Evolutionary conservation across 1,284 basidiomycete species (phyloP).

Genomic region (Schizophyllum commune): DNA sequence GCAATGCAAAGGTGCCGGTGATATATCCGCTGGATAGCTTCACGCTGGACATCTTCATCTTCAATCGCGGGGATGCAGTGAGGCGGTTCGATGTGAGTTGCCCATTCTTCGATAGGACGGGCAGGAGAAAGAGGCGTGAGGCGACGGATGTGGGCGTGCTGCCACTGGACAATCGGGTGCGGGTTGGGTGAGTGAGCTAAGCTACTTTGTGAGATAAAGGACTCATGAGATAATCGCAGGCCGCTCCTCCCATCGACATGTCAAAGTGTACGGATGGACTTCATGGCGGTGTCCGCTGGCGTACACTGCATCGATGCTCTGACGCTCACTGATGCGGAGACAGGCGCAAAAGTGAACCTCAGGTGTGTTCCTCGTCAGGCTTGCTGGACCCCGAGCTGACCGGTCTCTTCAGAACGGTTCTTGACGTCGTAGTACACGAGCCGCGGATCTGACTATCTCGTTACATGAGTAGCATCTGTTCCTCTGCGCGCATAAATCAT

Average conservation of each 20-base stretch:
- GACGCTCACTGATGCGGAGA: conserved; percentile 67
- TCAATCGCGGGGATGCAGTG: conserved; percentile 75
- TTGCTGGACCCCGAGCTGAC: not conserved
- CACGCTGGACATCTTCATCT: conserved; percentile 82
- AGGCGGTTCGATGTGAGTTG: conserved; percentile 72
- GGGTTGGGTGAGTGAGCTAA: conserved; percentile 57
- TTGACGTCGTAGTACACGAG: conserved; percentile 64
- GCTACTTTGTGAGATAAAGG: not conserved
- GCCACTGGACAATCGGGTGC: conserved; percentile 73
- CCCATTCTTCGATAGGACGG: conserved; percentile 26
- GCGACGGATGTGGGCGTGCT: conserved; percentile 53
- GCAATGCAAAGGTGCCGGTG: conserved; percentile 22
- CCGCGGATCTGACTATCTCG: conserved; percentile 18
- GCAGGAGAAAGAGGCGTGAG: conserved; percentile 35
- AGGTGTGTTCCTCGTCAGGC: conserved; percentile 33
- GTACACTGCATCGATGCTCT: conserved; percentile 72
- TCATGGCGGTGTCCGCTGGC: conserved; percentile 74
- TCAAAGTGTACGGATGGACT: conserved; percentile 82
- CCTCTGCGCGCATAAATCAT: too few species aligned
- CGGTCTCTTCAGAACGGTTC: conserved; percentile 40
- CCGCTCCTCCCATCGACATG: conserved; percentile 75
- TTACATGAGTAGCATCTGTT: not conserved
- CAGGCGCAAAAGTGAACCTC: conserved; percentile 66
- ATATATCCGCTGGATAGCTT: conserved; percentile 73
- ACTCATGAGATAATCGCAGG: conserved; percentile 27